Evolutionary conservation across 306 rosid species (phyloP).

Genomic region (Lotus japonicus): DNA sequence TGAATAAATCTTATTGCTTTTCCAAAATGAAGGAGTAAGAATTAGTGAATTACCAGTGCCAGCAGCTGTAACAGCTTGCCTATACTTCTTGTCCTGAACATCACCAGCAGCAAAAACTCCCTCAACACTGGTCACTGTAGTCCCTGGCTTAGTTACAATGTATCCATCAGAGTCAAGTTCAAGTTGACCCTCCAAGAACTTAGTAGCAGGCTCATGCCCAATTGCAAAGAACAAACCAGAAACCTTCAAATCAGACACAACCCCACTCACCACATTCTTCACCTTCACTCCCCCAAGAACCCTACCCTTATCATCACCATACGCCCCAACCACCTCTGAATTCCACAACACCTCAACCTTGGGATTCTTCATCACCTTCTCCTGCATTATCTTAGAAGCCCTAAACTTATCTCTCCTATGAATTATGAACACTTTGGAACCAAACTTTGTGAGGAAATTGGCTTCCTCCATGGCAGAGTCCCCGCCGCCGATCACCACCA

Average conservation of each 20-base stretch:
- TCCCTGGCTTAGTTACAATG: slow-evolving; percentile 61
- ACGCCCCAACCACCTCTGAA: slow-evolving; percentile 61
- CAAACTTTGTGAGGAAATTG: slow-evolving; percentile 65
- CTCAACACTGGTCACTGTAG: slow-evolving; percentile 57
- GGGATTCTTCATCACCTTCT: slow-evolving; percentile 55
- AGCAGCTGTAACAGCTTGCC: slow-evolving; percentile 93
- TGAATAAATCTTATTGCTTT: background rate
- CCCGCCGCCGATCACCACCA: slow-evolving; percentile 81
- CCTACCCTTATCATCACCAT: slow-evolving; percentile 30
- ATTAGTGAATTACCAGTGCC: slow-evolving; percentile 58
- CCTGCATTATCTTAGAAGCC: slow-evolving; percentile 81
- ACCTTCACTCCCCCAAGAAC: slow-evolving; percentile 68
- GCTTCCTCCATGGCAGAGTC: slow-evolving; percentile 98
- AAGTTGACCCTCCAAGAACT: slow-evolving; percentile 74
- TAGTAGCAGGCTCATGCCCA: slow-evolving; percentile 88
- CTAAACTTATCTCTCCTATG: slow-evolving; percentile 64
- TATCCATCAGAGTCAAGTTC: slow-evolving; percentile 72
- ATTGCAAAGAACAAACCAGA: slow-evolving; percentile 81
- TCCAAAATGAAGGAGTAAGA: background rate
- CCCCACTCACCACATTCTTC: slow-evolving; percentile 51
- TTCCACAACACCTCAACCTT: slow-evolving; percentile 70
- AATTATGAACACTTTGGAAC: slow-evolving; percentile 65
- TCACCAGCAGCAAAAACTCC: slow-evolving; percentile 96
- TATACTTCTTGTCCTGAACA: slow-evolving; percentile 92
- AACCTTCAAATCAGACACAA: slow-evolving; percentile 56